Evolutionary conservation across 1,139 yeast genomes (phyloP), one percentile per base, ranked within the genome.

Genomic region (Candida sp.): DNA sequence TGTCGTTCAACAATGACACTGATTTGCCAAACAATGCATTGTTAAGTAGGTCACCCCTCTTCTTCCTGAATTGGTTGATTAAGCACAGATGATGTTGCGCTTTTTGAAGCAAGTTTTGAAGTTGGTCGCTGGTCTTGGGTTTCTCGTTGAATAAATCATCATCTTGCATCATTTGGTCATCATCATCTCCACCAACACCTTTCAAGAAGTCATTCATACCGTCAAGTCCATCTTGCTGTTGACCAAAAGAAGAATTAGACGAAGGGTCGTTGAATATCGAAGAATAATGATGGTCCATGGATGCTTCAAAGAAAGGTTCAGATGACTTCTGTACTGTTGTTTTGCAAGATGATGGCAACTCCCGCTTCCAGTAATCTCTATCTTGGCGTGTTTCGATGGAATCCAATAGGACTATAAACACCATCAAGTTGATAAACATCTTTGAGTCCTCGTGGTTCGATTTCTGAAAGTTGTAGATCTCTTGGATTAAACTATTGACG

Each of bases 361-460:
- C 46, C n/a, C 54, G 53, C 34, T 60, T 57, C 76, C 75, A 72
- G 49, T 59, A 63, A 12, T 58, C 55, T 50, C 61, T 69, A 38
- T 65, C 69, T 2, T 55, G 56, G 3, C 48, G 44, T 1, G 61
- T 54, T 7, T 57, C 53, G 7, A 68, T 54, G 0, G 66, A 59
- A 17, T 57, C 56, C 33, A 58, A 56, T 5, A 66, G 47, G 11
- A 66, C 52, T 11, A 70, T 47, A 42, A 58, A 72, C 2, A 67
- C 51, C 6, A 68, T 56, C 28, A 71, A 54, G 50, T 70, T 72
- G 11, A 72, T 63, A 26, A 67, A 58, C 12, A 68, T 54, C 46
- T 70, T 68, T 5, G 63, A 54, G 39, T 66, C 67, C 48, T 74
- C 78, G 48, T 62, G 63, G 47, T 60, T 65, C 17, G 61, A 55